Base-by-base conservation (phyloP, 208 protist species). In the Trypanosomatidae sp. region DNA sequence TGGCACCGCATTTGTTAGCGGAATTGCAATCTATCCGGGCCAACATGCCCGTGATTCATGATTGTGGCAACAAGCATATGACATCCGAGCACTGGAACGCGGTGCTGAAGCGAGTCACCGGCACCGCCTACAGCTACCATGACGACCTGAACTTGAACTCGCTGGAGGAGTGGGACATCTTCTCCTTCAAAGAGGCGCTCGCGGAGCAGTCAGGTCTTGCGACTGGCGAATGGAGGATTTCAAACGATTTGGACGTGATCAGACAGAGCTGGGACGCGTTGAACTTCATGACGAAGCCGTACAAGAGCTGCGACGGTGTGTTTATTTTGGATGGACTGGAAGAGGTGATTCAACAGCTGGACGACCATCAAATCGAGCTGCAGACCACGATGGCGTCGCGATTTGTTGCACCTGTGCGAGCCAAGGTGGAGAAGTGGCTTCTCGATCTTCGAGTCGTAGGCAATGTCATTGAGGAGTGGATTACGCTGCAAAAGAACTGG, bases 401-500 rank as follows among this genome's bases (percentile, higher is more conserved):
- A 7, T 98, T 97, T 81, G 89, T 97, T 4, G 82, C 87, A 25
- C 86, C 85, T 50, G 91, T 98, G 25, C 82, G 93, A 28, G 81
- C 83, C 49, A 83, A 85, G 36, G 95, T 99, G 43, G 91, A 97
- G 58, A 88, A 91, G 72, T 99, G 97, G 95, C 89, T 97, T 71
- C 74, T 73, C 43, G 89, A 97, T 59, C 86, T 99, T 49, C 81
- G 83, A 47, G 81, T 87, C 55, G 82, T 99, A 22, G 67, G 86
- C 69, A 89, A 94, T 68, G 94, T 99, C 12, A 85, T 99, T 53
- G 96, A 99, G 41, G 95, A 98, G 71, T 99, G 98, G 97, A 90
- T 99, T 46, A 94, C 87, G 30, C 88, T 97, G 59, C 99, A 99
- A 80, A 97, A 95, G 43, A 95, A 91, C 66, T 99, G 98, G 98